Conservation (phyloP, 208 protist species). For the Lotmaria passim region DNA sequence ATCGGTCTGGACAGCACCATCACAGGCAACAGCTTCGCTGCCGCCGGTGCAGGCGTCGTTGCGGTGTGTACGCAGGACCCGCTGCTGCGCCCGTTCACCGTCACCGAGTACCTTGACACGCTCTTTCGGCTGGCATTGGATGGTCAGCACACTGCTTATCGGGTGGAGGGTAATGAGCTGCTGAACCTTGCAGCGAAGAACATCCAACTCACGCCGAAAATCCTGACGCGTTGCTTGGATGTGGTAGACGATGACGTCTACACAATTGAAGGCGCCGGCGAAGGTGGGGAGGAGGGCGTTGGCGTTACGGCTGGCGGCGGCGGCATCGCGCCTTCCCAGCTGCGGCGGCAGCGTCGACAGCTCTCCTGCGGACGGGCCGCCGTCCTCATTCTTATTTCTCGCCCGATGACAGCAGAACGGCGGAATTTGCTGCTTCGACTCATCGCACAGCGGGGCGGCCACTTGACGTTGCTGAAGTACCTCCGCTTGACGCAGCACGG, state of each 20-base stretch:
- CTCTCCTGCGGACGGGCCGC: constrained; percentile 73
- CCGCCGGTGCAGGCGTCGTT: no score
- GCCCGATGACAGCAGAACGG: constrained; percentile 51
- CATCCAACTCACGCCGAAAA: constrained; percentile 59
- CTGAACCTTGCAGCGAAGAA: constrained; percentile 74
- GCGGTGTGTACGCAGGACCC: constrained; percentile 16
- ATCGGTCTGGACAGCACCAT: constrained; percentile 30
- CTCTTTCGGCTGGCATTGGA: constrained; percentile 70
- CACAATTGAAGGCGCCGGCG: constrained; percentile 36
- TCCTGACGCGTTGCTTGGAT: constrained; percentile 77
- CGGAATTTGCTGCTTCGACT: constrained; percentile 51
- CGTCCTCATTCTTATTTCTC: constrained; percentile 66
- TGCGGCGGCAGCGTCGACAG: constrained; percentile 65
- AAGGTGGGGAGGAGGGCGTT: constrained; percentile 12
- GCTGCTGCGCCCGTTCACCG: constrained; percentile 37
- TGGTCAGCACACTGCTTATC: constrained; percentile 55
- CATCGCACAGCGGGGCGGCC: constrained; percentile 61
- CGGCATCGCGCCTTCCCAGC: constrained; percentile 14
- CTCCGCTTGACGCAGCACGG: constrained; percentile 64
- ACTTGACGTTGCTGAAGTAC: constrained; percentile 83
- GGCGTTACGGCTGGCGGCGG: constrained; percentile 33
- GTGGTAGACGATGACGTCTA: constrained; percentile 75
- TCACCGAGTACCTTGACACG: constrained; percentile 51
- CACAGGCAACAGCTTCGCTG: constrained; percentile 4
- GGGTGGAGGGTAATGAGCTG: constrained; percentile 82